phyloP scores from a whole-genome alignment of 768 basidiomycete genomes.

The Harrya chromipes region DNA sequence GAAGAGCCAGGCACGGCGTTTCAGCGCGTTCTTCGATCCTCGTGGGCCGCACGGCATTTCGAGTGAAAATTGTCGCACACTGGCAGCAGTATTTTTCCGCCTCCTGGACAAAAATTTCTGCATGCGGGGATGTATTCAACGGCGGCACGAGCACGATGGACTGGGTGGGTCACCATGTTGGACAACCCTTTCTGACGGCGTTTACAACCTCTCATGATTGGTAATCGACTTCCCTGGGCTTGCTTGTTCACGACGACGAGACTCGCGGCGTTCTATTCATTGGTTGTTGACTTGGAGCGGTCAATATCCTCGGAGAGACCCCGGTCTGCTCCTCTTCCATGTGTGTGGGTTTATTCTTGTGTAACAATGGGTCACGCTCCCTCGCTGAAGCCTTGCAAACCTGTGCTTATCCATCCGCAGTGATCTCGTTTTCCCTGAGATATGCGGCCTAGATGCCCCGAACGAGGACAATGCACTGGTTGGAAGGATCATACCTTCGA shows the following conservation, averaged over 20 bases:
- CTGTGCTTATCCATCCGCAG: slow-evolving; percentile 3
- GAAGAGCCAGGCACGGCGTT: background rate
- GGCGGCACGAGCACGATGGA: background rate
- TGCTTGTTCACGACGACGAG: background rate
- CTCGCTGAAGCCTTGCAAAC: background rate
- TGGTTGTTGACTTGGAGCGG: background rate
- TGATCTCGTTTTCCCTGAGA: background rate
- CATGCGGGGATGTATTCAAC: background rate
- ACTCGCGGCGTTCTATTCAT: background rate
- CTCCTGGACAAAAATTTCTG: background rate
- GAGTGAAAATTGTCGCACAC: background rate
- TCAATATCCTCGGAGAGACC: slow-evolving; percentile 1
- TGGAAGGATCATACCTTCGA: background rate
- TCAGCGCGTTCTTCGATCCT: background rate
- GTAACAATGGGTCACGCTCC: background rate
- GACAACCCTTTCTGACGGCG: background rate
- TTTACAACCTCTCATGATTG: background rate
- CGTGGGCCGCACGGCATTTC: background rate
- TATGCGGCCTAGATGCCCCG: background rate
- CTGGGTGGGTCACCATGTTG: background rate
- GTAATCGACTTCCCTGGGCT: background rate
- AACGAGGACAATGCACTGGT: background rate
- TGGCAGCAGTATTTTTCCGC: slow-evolving; percentile 1
- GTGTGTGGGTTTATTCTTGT: slow-evolving; percentile 1
- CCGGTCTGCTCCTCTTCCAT: background rate